Evolutionary conservation across 495 filamentous ascomycete genomes (phyloP).

Genomic region (Lasiosphaeria ovina): DNA sequence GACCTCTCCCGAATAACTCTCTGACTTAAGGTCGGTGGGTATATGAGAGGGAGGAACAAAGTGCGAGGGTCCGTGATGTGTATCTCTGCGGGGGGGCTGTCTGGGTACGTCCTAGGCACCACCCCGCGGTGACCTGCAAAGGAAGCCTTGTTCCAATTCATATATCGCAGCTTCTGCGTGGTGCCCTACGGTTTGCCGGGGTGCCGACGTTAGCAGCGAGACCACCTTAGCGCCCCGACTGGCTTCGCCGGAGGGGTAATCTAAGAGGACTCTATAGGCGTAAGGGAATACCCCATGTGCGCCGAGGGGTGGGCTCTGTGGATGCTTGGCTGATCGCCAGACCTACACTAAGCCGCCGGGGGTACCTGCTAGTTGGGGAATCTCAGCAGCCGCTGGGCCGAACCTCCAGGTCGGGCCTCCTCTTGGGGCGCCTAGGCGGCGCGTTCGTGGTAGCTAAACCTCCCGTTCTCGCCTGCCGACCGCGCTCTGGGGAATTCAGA

Average conservation of each 20-base stretch:
- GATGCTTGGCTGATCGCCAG: conserved; percentile 7
- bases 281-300: conserved; percentile 1
- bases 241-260: neutral
- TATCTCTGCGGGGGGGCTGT: no score
- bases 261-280: neutral
- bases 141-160: conserved; percentile 11
- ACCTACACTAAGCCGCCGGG: conserved; percentile 10
- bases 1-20: no score
- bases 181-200: conserved; percentile 16
- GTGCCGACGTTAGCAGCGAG: conserved; percentile 12
- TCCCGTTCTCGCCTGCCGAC: no score
- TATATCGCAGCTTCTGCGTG: conserved; percentile 15
- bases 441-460: no score
- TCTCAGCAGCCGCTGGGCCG: conserved; percentile 17
- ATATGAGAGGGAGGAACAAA: no score
- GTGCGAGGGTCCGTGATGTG: neutral
- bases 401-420: no score
- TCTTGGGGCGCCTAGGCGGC: no score
- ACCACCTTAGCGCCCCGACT: conserved; percentile 13
- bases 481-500: no score
- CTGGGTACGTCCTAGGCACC: conserved; percentile 5
- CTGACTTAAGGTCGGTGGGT: no score
- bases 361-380: conserved; percentile 9
- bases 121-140: conserved; percentile 12
- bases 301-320: conserved; percentile 15